Evolutionary conservation across 306 rosid species (phyloP).

Genomic region (Quercus mongolica): DNA sequence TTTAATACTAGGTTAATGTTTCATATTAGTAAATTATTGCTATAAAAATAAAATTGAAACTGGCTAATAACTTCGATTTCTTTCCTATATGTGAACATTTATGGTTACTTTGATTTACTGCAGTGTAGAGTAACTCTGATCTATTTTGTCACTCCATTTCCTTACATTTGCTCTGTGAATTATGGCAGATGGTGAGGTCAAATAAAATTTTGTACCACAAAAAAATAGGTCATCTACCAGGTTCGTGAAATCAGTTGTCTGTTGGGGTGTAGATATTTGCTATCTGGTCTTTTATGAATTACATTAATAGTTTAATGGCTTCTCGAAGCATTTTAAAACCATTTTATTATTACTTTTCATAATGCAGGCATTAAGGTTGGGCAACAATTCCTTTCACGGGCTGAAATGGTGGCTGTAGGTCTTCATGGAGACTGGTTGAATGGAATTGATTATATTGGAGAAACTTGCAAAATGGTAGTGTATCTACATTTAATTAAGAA

Average conservation of each 20-base stretch:
- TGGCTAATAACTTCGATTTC: background rate
- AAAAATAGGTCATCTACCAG: conserved; percentile 29
- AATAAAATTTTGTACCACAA: conserved; percentile 14
- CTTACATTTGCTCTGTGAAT: background rate
- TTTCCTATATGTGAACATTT: background rate
- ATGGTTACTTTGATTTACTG: background rate
- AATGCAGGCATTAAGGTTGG: conserved; percentile 32
- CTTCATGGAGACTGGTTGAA: conserved; percentile 35
- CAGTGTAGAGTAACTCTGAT: background rate
- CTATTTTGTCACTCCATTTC: background rate
- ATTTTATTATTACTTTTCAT: background rate
- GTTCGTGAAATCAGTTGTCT: conserved; percentile 14
- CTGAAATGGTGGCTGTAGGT: conserved; percentile 40
- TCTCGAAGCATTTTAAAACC: background rate
- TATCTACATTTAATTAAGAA: background rate
- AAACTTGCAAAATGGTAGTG: conserved; percentile 4
- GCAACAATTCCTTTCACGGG: conserved; percentile 34
- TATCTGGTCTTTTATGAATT: conserved; percentile 4
- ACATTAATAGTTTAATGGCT: background rate
- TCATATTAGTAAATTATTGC: background rate
- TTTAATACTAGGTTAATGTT: background rate
- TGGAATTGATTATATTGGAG: conserved; percentile 31
- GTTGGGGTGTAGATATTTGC: background rate
- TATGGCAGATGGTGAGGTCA: conserved; percentile 23
- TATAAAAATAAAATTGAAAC: background rate